Evolutionary conservation across 2,329 filamentous ascomycete species (phyloP), one percentile per base, ranked within the genome.

Genomic region (Chalara sp.): DNA sequence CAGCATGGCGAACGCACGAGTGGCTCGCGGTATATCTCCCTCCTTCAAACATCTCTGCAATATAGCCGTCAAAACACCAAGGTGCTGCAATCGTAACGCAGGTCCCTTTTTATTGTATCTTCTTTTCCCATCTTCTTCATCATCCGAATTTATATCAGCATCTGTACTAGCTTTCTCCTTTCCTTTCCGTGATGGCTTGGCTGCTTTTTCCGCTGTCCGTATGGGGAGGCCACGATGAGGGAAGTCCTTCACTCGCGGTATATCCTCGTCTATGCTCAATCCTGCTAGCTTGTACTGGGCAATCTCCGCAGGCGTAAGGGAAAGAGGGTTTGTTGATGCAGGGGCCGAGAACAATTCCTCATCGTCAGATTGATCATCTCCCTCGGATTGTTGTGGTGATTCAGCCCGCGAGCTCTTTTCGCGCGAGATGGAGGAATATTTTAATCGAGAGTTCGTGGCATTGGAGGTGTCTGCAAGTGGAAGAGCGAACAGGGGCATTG

Each of bases 1-100:
- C 32, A 96, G 74, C 57, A 95, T 70, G 1, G 81, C 84, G 75
- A 89, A 92, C 0, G 87, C 86, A 53, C 87, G 76, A 46, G 80
- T 80, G 0, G 91, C 90, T 40, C 86, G 83, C 2, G 74, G 58
- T 53, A 89, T 84, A 61, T 95, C 86, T 32, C 82, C 80, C 54
- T 81, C 74, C 31, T 84, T 75, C 40, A 96, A 75, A 61, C 84
- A 88, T 35, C 79, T 79, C 66, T 93, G 85, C 59, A 93, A 70
- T 13, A 91, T 73, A 4, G 83, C 76, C 1, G 82, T 82, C 51
- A 96, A 69, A 8, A 84, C 79, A 50, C 79, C 75, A 5, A 92
- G 67, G 67, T 91, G 84, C 13, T 70, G 72, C 48, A 74, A 64
- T 53, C 72, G 71, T 50, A 76, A 61, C 54, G 58, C 59, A 44